phyloP scores from a whole-genome alignment of 2,329 filamentous ascomycete genomes.

The Botrytis aclada region DNA sequence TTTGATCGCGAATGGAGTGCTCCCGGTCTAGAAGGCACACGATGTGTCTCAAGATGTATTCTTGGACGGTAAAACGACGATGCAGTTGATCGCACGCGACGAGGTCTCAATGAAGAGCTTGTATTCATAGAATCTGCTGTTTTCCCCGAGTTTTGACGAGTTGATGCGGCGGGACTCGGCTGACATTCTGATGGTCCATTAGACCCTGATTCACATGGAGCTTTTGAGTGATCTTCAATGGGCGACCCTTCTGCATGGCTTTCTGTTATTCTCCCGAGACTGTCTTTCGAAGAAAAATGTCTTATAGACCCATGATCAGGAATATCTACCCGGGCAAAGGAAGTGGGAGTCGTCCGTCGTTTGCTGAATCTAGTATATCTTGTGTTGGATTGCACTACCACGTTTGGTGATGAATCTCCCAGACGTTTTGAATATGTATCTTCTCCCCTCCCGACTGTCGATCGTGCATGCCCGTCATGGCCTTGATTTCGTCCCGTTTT shows the following conservation, averaged over 20 bases:
- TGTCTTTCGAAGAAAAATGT: not conserved
- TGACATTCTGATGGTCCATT: not conserved
- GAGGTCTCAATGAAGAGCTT: not conserved
- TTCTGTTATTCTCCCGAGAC: not conserved
- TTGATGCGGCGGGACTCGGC: not conserved
- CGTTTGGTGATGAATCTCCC: not conserved
- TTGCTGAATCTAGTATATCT: slow-evolving; percentile 4
- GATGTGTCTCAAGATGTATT: not conserved
- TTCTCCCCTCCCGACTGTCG: not conserved
- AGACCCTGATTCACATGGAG: not conserved
- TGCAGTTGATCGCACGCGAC: not conserved
- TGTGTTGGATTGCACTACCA: not conserved
- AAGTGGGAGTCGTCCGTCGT: slow-evolving; percentile 1
- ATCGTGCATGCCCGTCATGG: not conserved
- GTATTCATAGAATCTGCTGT: not conserved
- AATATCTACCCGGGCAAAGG: not conserved
- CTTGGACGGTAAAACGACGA: not conserved
- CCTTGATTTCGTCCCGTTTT: not conserved
- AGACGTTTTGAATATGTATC: not conserved
- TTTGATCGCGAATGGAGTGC: not conserved
- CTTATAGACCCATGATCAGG: not conserved
- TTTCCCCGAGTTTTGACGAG: not conserved
- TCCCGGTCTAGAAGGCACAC: not conserved
- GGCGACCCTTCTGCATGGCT: not conserved
- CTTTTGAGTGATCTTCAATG: not conserved